phyloP scores from a whole-genome alignment of 192 early-diverging fungal species.

The Gigaspora rosea region DNA sequence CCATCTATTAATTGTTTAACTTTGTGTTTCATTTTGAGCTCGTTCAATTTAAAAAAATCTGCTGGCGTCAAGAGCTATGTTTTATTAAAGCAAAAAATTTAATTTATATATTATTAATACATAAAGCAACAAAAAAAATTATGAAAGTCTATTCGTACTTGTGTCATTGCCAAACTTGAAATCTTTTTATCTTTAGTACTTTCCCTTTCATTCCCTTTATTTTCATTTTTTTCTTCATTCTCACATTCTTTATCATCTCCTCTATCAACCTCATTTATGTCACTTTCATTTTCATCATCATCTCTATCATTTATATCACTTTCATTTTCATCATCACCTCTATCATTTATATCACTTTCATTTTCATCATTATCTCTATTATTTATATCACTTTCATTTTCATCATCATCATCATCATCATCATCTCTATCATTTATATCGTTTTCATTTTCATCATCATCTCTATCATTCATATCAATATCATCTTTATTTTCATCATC shows the following conservation, averaged over 20 bases:
- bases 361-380: conserved; percentile 46
- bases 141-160: background rate
- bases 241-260: conserved; percentile 36
- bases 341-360: conserved; percentile 38
- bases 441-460: conserved; percentile 42
- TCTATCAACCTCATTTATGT: conserved; percentile 29
- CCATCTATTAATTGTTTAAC: conserved; percentile 46
- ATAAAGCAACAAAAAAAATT: background rate
- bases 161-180: conserved; percentile 30
- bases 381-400: conserved; percentile 40
- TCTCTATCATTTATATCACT: conserved; percentile 34
- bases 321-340: background rate
- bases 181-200: conserved; percentile 50
- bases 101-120: background rate
- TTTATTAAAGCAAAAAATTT: background rate
- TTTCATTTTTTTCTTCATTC: conserved; percentile 35
- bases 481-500: conserved; percentile 37
- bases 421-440: conserved; percentile 34
- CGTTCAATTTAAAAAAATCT: conserved; percentile 86
- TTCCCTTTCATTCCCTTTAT: conserved; percentile 39
- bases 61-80: conserved; percentile 81
- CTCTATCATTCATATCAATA: conserved; percentile 29
- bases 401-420: conserved; percentile 40
- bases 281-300: conserved; percentile 37
- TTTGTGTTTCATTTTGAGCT: conserved; percentile 69